Base-by-base conservation (phyloP, 768 basidiomycete genomes). In the Chalciporus piperatus region DNA sequence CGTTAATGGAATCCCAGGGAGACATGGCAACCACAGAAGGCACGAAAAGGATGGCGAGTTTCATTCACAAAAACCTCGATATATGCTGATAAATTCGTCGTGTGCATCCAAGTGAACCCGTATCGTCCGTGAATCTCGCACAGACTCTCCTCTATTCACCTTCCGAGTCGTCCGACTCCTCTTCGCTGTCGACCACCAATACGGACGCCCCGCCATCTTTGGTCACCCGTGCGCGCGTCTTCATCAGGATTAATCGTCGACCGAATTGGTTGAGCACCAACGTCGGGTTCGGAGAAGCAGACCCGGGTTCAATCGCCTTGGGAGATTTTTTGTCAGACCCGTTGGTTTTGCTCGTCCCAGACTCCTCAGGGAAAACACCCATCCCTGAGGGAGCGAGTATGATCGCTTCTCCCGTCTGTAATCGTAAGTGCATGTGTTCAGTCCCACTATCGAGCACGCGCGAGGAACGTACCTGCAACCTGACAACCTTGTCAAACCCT, bases 381-480 rank as follows among this genome's bases (percentile, higher is more conserved):
- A 84, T 67, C 1, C 78, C 83, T 4, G 82, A 78, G 1, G 85
- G 82, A 3, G 83, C 81, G 22, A 86, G 72, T 10, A 87, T 71
- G 17, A 87, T 74, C 0, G 85, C 83, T 63, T 87, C 76, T 0
- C 85, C 85, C 0, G 85, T 86, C 85, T 85, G 47, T 47, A 38
- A 51, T 20, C 25, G 11, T 32, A 32, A 38, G 22, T 33, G 45
- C 6, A 45, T 6, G 17, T 47, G 25, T 30, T 50, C 48, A 49
- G 11, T 10, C 4, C 40, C 17, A 33, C 6, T 25, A 6, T 37
- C 37, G 37, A 33, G 17, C 8, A 22, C 5, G 13, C 5, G 41
- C 1, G 20, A n/a, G 9, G 27, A 9, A 27, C 27, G 48, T 51
- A 85, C 85, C 75, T 83, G 74, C 11, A 87, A 65, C 43, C 63